These are phyloP conservation scores for Boletus insuetus DNA, from an alignment of 768 basidiomycete species.

Conservation along the genomic window DNA sequence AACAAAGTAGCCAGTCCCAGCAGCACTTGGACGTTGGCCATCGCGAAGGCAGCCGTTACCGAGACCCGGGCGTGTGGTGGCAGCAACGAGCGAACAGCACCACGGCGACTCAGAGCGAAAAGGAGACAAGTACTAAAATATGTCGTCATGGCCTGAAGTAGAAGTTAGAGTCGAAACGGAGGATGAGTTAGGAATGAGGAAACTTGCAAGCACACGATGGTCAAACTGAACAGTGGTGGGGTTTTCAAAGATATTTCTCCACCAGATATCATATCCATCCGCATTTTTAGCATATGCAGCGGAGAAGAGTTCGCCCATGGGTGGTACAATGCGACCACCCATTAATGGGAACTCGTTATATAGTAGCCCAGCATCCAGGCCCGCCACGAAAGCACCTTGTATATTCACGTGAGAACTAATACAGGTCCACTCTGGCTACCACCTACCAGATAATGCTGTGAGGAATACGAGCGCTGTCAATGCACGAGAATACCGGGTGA, in stretches of 20 bases:
- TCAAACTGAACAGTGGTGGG: conserved; percentile 98
- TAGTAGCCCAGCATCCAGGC: conserved; percentile 92
- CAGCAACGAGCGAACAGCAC: conserved; percentile 44
- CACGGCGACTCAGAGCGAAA: conserved; percentile 55
- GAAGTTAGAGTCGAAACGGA: not conserved
- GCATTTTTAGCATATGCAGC: conserved; percentile 64
- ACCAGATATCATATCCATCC: conserved; percentile 81
- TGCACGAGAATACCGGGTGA: conserved; percentile 56
- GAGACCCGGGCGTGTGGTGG: conserved; percentile 60
- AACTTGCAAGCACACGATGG: conserved; percentile 83
- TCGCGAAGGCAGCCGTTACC: conserved; percentile 60
- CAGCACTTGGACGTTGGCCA: conserved; percentile 81
- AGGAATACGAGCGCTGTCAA: conserved; percentile 80
- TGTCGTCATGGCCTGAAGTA: conserved; percentile 74
- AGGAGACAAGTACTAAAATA: conserved; percentile 67
- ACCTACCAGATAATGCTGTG: conserved; percentile 87
- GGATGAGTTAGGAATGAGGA: not conserved
- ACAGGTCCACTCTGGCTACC: not conserved
- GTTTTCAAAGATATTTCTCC: conserved; percentile 96
- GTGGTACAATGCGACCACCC: conserved; percentile 86
- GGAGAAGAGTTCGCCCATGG: conserved; percentile 78
- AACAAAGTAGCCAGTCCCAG: conserved; percentile 79
- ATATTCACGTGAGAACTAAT: not conserved
- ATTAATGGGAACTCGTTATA: conserved; percentile 99
- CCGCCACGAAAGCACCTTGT: conserved; percentile 95